Evolutionary conservation across 208 protist genomes (phyloP).

Genomic region (Crithidia sp.): DNA sequence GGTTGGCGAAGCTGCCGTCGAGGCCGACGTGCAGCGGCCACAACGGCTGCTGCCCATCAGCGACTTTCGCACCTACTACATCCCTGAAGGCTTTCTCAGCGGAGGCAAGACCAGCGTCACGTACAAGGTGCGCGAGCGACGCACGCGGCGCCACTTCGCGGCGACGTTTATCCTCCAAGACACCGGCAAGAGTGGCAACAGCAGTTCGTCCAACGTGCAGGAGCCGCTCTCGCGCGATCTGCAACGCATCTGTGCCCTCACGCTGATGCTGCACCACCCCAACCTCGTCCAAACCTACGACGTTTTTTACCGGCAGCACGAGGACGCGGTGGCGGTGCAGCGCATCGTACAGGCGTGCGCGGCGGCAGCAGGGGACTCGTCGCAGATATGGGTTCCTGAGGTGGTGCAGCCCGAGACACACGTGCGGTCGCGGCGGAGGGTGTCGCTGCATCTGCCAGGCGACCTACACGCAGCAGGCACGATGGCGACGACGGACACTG

Average conservation of each 20-base stretch:
- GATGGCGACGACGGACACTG: neutral
- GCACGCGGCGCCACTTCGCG: constrained; percentile 15
- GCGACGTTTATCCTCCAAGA: constrained; percentile 17
- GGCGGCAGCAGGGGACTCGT: neutral
- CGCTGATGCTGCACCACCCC: constrained; percentile 11
- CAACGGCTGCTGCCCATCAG: constrained; percentile 9
- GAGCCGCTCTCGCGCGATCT: constrained; percentile 6
- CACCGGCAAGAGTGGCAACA: neutral
- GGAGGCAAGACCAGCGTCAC: constrained; percentile 10
- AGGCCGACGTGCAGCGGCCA: neutral
- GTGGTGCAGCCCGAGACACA: neutral
- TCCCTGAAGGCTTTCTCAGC: constrained; percentile 15
- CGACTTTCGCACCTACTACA: constrained; percentile 13
- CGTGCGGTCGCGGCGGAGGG: neutral
- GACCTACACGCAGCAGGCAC: neutral
- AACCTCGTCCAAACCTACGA: constrained; percentile 22
- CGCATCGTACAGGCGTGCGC: constrained; percentile 11
- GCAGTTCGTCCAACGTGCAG: neutral
- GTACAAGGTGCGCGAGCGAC: constrained; percentile 21
- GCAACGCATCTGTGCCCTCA: constrained; percentile 4
- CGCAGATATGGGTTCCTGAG: constrained; percentile 1
- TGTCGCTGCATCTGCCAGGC: constrained; percentile 19
- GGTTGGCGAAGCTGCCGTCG: neutral
- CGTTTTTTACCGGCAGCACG: constrained; percentile 7
- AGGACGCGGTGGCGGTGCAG: constrained; percentile 5